Conservation (phyloP, 768 basidiomycete species). For the Suillus decipiens region DNA sequence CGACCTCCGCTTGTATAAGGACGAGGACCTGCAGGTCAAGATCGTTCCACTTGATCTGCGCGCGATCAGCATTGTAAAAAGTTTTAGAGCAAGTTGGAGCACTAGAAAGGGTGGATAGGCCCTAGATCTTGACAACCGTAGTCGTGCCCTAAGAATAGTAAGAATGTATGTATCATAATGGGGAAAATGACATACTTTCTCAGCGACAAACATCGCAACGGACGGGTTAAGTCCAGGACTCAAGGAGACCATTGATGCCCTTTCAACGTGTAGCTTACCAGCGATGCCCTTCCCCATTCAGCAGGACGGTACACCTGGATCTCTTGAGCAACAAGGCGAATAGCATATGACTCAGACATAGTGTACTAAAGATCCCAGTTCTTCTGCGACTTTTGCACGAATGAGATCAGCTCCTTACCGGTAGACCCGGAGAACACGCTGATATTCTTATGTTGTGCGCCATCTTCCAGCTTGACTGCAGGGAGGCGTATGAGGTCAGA, state of each 20-base stretch:
- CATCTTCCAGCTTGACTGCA: conserved; percentile 84
- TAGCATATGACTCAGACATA: conserved; percentile 82
- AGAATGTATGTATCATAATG: neutral
- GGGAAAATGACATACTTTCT: neutral
- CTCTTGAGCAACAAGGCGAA: conserved; percentile 78
- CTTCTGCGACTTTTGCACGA: conserved; percentile 89
- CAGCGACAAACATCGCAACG: conserved; percentile 56
- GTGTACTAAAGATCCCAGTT: conserved; percentile 93
- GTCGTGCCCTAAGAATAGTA: conserved; percentile 67
- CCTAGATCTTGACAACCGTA: conserved; percentile 83
- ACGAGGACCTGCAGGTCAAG: conserved; percentile 93
- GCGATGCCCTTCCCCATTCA: conserved; percentile 76
- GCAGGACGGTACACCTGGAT: conserved; percentile 83
- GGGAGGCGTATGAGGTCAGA: conserved; percentile 6
- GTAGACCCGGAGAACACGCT: conserved; percentile 86
- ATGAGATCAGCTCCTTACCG: conserved; percentile 83
- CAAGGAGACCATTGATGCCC: conserved; percentile 71
- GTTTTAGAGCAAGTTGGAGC: conserved; percentile 85
- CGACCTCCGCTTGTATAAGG: conserved; percentile 94
- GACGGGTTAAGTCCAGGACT: conserved; percentile 86
- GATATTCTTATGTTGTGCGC: conserved; percentile 90
- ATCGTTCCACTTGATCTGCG: conserved; percentile 94
- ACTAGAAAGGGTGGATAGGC: conserved; percentile 58
- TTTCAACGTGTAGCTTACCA: conserved; percentile 83
- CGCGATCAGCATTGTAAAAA: conserved; percentile 91